Evolutionary conservation across 2,329 filamentous ascomycete genomes (phyloP).

Genomic region (Zymoseptoria passerinii): DNA sequence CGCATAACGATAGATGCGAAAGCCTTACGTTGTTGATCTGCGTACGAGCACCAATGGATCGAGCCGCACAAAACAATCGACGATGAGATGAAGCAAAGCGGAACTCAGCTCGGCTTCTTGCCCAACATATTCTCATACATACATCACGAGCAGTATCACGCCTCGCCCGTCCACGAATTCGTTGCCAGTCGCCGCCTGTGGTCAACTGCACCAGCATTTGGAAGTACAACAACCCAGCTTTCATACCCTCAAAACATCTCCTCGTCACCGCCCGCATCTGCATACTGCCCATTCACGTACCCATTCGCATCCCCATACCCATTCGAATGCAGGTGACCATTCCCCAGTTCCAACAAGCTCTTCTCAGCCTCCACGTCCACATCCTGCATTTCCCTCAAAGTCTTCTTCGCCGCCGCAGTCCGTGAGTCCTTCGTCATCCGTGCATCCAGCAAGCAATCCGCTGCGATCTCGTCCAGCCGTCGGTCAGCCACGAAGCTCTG

Average conservation of each 20-base stretch:
- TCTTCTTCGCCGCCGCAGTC: constrained; percentile 2
- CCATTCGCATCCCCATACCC: not conserved
- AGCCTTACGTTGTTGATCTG: not conserved
- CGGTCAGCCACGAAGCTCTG: constrained; percentile 57
- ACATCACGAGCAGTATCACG: too few species aligned
- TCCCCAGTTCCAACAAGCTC: not conserved
- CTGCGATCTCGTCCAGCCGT: constrained; percentile 62
- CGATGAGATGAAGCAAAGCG: too few species aligned
- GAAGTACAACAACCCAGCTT: too few species aligned
- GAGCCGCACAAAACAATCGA: too few species aligned
- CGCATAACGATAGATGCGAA: not conserved
- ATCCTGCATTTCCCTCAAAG: constrained; percentile 4
- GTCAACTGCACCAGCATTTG: too few species aligned
- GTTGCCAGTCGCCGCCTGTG: too few species aligned
- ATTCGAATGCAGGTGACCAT: not conserved
- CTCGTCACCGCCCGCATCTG: not conserved
- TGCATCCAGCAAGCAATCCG: constrained; percentile 32
- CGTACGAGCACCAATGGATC: not conserved
- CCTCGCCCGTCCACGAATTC: too few species aligned
- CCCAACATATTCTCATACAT: too few species aligned
- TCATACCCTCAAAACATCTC: not conserved
- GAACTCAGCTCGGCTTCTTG: too few species aligned
- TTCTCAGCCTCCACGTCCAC: not conserved
- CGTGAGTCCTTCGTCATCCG: constrained; percentile 16
- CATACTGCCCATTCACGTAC: not conserved